A percentile compares a stretch with the other conserved stretches of the same genome.
Conservation (phyloP, 2,329 filamentous ascomycete species). For the Myriosclerotinia scirpicola region DNA sequence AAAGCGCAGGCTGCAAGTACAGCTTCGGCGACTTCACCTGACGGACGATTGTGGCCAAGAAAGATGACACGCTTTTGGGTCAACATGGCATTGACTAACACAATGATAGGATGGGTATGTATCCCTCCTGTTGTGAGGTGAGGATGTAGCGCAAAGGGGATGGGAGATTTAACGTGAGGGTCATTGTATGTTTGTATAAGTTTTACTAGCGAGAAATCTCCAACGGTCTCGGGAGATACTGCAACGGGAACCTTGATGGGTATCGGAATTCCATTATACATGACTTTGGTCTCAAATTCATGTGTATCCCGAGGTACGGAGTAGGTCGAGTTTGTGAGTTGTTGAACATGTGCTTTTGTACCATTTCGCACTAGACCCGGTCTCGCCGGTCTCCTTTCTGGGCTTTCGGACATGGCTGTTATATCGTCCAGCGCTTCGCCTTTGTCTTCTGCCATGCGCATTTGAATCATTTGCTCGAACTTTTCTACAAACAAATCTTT, state of each 20-base stretch:
- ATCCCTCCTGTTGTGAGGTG: constrained; percentile 91
- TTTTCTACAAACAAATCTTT: constrained; percentile 98
- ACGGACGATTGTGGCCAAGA: constrained; percentile 90
- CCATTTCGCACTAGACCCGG: constrained; percentile 52
- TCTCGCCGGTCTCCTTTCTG: constrained; percentile 38
- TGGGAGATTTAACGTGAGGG: constrained; percentile 76
- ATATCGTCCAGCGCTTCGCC: constrained; percentile 45
- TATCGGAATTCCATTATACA: constrained; percentile 95
- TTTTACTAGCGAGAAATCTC: constrained; percentile 96
- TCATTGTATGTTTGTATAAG: constrained; percentile 92
- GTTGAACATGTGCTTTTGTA: constrained; percentile 58
- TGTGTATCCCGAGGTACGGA: constrained; percentile 89
- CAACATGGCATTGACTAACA: constrained; percentile 88
- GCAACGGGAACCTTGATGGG: constrained; percentile 96
- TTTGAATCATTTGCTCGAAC: constrained; percentile 90
- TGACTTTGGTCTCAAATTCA: constrained; percentile 92
- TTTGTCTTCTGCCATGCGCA: constrained; percentile 68
- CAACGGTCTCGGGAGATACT: constrained; percentile 90
- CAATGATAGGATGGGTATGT: constrained; percentile 89
- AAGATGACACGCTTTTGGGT: constrained; percentile 98
- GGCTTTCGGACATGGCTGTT: constrained; percentile 51
- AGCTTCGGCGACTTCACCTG: constrained; percentile 95
- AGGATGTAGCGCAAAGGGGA: constrained; percentile 81
- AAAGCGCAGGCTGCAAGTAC: constrained; percentile 95
- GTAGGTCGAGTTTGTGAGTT: constrained; percentile 62